Percentiles rank a stretch among this genome's conserved stretches.
Evolutionary conservation across 164 flowering plant genomes (phyloP).

Genomic region (Santalum album): DNA sequence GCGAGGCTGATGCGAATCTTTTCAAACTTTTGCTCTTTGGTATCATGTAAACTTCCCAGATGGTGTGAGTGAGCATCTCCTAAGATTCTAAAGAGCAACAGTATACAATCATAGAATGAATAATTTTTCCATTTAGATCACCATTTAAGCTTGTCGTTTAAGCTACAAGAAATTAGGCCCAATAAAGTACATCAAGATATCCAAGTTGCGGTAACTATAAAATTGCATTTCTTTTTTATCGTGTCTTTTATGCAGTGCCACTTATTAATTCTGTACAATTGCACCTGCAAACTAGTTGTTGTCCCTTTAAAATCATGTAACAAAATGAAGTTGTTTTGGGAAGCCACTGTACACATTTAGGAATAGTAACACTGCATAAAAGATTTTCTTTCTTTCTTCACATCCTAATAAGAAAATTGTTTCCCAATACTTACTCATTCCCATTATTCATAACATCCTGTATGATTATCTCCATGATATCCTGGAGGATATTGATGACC

Average conservation of each 20-base stretch:
- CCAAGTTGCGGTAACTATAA: no score
- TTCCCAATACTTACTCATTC: conserved; percentile 40
- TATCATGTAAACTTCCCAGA: conserved; percentile 16
- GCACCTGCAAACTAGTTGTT: no score
- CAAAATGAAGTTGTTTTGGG: no score
- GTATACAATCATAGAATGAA: neutral
- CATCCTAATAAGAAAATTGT: neutral
- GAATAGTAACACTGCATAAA: no score
- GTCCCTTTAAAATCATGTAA: no score
- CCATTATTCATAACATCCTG: conserved; percentile 81
- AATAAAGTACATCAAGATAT: no score
- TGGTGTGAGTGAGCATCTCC: conserved; percentile 25
- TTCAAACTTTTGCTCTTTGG: conserved; percentile 62
- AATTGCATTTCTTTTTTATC: no score
- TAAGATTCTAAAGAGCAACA: conserved; percentile 34
- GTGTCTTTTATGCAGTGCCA: no score
- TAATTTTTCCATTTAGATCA: neutral
- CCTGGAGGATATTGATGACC: conserved; percentile 80
- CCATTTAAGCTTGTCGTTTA: no score
- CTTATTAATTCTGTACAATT: no score
- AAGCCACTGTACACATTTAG: no score
- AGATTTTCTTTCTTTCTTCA: neutral
- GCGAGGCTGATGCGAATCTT: conserved; percentile 41
- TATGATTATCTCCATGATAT: conserved; percentile 78
- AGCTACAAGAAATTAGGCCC: no score